Base-by-base conservation (phyloP, 225 moss, liverwort and hornwort species). In the Polytrichum commune region DNA sequence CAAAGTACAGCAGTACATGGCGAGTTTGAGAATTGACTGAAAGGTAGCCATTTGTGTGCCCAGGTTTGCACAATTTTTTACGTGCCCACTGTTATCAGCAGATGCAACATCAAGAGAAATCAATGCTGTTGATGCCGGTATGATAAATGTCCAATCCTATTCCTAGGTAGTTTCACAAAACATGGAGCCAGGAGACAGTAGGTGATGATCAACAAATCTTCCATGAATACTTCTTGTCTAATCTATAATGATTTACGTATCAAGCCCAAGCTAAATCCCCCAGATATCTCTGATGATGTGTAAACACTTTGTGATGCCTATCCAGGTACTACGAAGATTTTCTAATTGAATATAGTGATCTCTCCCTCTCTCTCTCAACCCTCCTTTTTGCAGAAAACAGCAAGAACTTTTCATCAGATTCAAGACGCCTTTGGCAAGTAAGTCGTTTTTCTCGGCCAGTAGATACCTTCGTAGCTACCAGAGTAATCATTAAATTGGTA, bases 31-130 rank as follows among this genome's bases (percentile, higher is more conserved):
- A 1, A 5, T n/a, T 19, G 23, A 24, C 60, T 24, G n/a, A 60
- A 60, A 60, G 7, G 60, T 60, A 9, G 5, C 62, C 26, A 9
- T 63, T 32, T 54, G 61, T 27, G 72, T 20, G 55, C 46, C 19
- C 77, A 82, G 88, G 79, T 93, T 93, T 74, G 82, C 92, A 29
- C 92, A 93, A 73, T 93, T 93, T 82, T 93, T 80, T 64, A 93
- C 84, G 63, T 88, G 90, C 69, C 92, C 90, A 54, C 77, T 90
- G 69, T 86, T 93, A 68, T 86, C 92, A 60, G 79, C 79, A 69
- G 92, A 93, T 78, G 90, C 92, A 67, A 86, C 81, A 69, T 88
- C 88, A 72, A 79, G 92, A 62, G 92, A 93, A 69, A 93, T 93
- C 55, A 81, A 84, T 71, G 88, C 92, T 72, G 89, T 93, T 32